phyloP scores from a whole-genome alignment of 2,329 filamentous ascomycete genomes.

The Colletotrichum sojae region DNA sequence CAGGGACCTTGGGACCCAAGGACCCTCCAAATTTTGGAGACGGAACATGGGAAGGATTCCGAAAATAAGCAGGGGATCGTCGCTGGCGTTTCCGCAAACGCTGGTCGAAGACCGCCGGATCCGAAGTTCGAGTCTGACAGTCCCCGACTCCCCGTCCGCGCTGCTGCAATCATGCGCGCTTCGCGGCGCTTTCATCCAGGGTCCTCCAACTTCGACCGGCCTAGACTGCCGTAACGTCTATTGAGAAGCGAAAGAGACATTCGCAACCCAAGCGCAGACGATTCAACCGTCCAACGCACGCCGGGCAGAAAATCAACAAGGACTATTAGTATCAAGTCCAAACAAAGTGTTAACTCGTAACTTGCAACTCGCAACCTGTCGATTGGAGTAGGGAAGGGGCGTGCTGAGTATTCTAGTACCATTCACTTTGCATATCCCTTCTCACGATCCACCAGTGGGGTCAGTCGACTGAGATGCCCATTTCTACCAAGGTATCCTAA shows the following conservation, averaged over 20 bases:
- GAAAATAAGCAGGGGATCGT: conserved; percentile 25
- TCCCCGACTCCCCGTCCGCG: not conserved
- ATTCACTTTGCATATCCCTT: conserved; percentile 10
- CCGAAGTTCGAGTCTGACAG: conserved; percentile 10
- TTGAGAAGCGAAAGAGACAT: not conserved
- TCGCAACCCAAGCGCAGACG: not conserved
- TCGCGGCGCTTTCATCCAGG: conserved; percentile 1
- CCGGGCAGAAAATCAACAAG: not conserved
- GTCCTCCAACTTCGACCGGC: no score
- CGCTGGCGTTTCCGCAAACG: conserved; percentile 28
- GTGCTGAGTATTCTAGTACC: not conserved
- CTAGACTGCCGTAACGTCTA: no score
- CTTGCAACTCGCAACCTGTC: conserved; percentile 5
- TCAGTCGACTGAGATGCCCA: conserved; percentile 7
- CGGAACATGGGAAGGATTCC: conserved; percentile 21
- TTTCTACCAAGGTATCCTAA: no score
- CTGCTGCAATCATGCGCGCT: conserved; percentile 17
- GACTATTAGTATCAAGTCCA: no score
- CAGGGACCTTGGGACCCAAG: not conserved
- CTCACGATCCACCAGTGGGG: conserved; percentile 7
- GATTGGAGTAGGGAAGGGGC: not conserved
- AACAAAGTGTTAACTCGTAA: not conserved
- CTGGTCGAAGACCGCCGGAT: conserved; percentile 24
- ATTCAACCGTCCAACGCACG: not conserved
- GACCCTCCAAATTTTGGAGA: conserved; percentile 13